Percentiles rank a stretch among this genome's conserved stretches.
Evolutionary conservation across 2,329 filamentous ascomycete genomes (phyloP).

Genomic region (Sphaerulina populicola): DNA sequence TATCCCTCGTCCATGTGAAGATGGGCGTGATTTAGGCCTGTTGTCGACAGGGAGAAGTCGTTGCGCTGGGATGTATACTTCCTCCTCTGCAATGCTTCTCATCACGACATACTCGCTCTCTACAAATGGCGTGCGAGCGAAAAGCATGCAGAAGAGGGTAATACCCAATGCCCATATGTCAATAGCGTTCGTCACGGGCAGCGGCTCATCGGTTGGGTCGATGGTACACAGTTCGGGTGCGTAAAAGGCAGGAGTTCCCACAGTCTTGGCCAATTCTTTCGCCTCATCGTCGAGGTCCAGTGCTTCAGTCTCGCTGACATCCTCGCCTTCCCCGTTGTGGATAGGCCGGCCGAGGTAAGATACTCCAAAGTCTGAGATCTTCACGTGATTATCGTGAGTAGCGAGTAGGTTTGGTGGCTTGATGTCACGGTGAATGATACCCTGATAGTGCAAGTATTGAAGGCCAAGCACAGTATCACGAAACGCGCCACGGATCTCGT

Average conservation of each 20-base stretch:
- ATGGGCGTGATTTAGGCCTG: conserved; percentile 39
- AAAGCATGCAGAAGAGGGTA: conserved; percentile 91
- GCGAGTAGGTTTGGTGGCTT: conserved; percentile 75
- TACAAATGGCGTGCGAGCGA: conserved; percentile 86
- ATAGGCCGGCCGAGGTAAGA: conserved; percentile 91
- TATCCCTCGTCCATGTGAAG: conserved; percentile 41
- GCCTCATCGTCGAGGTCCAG: conserved; percentile 77
- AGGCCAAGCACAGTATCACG: conserved; percentile 86
- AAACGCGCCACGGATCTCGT: conserved; percentile 74
- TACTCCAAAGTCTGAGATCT: conserved; percentile 98
- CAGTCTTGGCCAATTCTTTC: conserved; percentile 93
- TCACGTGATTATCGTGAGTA: conserved; percentile 75
- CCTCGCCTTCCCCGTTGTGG: conserved; percentile 55
- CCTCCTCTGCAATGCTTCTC: conserved; percentile 79
- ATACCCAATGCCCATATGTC: conserved; percentile 97
- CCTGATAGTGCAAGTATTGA: conserved; percentile 65
- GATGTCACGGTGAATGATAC: conserved; percentile 46
- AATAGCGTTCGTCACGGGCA: conserved; percentile 82
- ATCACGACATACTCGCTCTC: conserved; percentile 91
- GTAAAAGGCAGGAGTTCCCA: conserved; percentile 95
- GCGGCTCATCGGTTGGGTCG: conserved; percentile 56
- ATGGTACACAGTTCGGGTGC: conserved; percentile 93
- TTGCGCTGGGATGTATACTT: conserved; percentile 77
- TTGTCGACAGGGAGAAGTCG: conserved; percentile 65
- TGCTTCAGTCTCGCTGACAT: conserved; percentile 64